Base-by-base conservation (phyloP, 257 asterid species). In the Penstemon newberryi region DNA sequence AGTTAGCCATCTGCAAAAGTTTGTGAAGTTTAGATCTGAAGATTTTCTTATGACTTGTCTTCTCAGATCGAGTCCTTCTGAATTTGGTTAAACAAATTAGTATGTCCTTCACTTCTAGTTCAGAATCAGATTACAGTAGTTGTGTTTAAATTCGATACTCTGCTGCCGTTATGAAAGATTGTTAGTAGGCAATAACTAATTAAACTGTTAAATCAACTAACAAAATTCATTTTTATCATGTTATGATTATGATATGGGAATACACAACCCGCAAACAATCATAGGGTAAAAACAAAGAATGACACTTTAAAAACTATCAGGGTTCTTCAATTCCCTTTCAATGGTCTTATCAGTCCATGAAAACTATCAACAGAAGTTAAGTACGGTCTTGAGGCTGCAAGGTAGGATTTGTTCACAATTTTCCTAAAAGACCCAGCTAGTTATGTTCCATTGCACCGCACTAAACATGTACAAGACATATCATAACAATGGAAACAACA, bases 391-490 rank as follows among this genome's bases (percentile, higher is more conserved):
- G 12, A 41, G 58, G 65, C 45, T 58, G 56, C 56, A 66, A 56
- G 39, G 38, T 57, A 58, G 56, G 58, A 50, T 12, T 10, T 36
- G 33, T n/a, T 4, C 7, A 55, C 55, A 25, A 50, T 37, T 65
- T 52, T 13, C 33, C 53, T 6, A 40, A 51, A 42, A 8, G 38
- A 69, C 55, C 70, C 33, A 42, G 45, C 15, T 55, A 61, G 40
- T 33, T 51, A 61, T 62, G 68, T 68, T 57, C 38, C 57, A 36
- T 56, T 51, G 75, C 55, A 49, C 49, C 52, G 63, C 65, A 8
- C 41, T 3, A 41, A 36, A 46, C 13, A 55, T 52, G 13, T 8
- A 45, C 5, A 36, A 50, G 15, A 70, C 59, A 66, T 71, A 72
- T 55, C 69, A 63, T n/a, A 47, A 45, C 4, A 54, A 38, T 63